Evolutionary conservation across 2,329 filamentous ascomycete genomes (phyloP).

Genomic region (Paracorniculantispora psalliotae): DNA sequence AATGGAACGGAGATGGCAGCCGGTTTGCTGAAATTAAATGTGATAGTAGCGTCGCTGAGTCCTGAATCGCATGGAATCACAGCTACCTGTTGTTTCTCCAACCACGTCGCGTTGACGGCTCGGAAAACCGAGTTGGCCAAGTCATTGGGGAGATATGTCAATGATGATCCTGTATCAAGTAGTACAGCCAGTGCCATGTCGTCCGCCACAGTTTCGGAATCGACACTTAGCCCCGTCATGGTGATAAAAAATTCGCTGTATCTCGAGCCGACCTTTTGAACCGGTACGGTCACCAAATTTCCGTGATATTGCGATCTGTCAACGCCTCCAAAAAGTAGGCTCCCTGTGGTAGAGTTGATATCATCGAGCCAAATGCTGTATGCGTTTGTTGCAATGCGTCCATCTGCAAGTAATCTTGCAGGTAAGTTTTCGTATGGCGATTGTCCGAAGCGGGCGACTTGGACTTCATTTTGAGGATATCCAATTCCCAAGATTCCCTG

Average conservation of each 20-base stretch:
- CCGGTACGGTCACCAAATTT: slow-evolving; percentile 59
- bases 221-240: slow-evolving; percentile 53
- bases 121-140: slow-evolving; percentile 52
- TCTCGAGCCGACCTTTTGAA: slow-evolving; percentile 48
- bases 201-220: slow-evolving; percentile 36
- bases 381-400: slow-evolving; percentile 59
- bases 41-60: slow-evolving; percentile 35
- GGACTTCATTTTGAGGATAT: slow-evolving; percentile 73
- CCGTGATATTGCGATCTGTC: slow-evolving; percentile 62
- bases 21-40: slow-evolving; percentile 49
- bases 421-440: slow-evolving; percentile 64
- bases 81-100: slow-evolving; percentile 46
- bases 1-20: slow-evolving; percentile 49
- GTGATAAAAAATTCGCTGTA: slow-evolving; percentile 65
- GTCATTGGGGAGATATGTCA: slow-evolving; percentile 60
- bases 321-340: slow-evolving; percentile 70
- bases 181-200: slow-evolving; percentile 57
- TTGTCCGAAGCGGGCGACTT: slow-evolving; percentile 52
- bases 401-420: slow-evolving; percentile 55
- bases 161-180: slow-evolving; percentile 65
- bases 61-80: slow-evolving; percentile 57
- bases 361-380: slow-evolving; percentile 76
- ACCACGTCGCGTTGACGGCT: slow-evolving; percentile 55
- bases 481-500: slow-evolving; percentile 85
- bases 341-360: slow-evolving; percentile 58